Conservation (phyloP, 306 rosid species). For the Abrus pulchellus region DNA sequence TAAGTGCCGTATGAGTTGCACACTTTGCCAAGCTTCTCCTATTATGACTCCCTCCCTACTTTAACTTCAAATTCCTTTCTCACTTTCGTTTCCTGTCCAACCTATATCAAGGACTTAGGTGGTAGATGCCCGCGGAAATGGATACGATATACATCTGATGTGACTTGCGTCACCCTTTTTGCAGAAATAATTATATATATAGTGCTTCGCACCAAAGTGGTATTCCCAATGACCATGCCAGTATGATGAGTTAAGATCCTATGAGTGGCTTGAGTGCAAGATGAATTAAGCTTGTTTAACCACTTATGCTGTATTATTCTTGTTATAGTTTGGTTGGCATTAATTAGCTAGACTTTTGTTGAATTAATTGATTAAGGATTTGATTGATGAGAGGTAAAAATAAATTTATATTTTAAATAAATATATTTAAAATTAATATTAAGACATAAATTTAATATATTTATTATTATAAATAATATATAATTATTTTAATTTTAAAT, state of each 20-base stretch:
- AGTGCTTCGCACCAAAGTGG: not conserved
- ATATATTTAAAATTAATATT: too few species aligned
- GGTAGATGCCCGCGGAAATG: constrained; percentile 9
- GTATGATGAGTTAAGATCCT: not conserved
- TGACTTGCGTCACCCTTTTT: not conserved
- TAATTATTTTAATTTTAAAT: too few species aligned
- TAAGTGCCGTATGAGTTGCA: not conserved
- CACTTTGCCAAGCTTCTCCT: not conserved
- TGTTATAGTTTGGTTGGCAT: not conserved
- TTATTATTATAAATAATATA: too few species aligned
- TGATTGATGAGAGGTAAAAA: too few species aligned
- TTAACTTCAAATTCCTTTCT: constrained; percentile 2
- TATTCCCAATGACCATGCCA: not conserved
- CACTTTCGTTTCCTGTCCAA: not conserved
- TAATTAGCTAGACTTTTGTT: not conserved
- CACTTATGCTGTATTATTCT: not conserved
- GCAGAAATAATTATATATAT: not conserved
- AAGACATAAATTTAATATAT: too few species aligned
- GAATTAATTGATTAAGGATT: not conserved
- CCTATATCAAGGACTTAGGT: not conserved
- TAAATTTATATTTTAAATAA: too few species aligned
- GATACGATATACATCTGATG: constrained; percentile 3
- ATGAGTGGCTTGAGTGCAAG: not conserved
- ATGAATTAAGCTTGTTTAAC: not conserved
- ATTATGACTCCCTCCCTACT: not conserved